Percentiles rank a stretch among this genome's conserved stretches.
Evolutionary conservation across 2,329 filamentous ascomycete genomes (phyloP).

Genomic region (Chaetomiaceae sp.): DNA sequence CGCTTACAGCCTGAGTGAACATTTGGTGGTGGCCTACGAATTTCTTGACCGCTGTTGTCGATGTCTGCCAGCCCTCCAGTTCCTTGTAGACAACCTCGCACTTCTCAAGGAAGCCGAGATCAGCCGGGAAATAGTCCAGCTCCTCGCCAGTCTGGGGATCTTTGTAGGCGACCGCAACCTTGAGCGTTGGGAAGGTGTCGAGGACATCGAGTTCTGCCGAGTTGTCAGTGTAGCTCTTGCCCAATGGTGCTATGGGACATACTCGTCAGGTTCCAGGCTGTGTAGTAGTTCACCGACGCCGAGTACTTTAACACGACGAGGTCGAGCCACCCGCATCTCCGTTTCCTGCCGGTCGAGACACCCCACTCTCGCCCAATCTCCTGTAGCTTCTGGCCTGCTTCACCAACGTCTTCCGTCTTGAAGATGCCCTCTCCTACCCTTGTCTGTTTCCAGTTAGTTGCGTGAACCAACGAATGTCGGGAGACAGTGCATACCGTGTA

Average conservation of each 20-base stretch:
- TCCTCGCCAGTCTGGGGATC: slow-evolving; percentile 38
- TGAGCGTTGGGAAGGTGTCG: slow-evolving; percentile 67
- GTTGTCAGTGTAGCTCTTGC: slow-evolving; percentile 19
- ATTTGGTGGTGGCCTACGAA: slow-evolving; percentile 36
- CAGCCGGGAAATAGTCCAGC: slow-evolving; percentile 59
- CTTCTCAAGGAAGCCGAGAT: slow-evolving; percentile 50
- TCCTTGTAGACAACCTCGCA: slow-evolving; percentile 63
- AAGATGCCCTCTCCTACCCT: slow-evolving; percentile 58
- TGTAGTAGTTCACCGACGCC: slow-evolving; percentile 59
- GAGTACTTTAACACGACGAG: slow-evolving; percentile 64
- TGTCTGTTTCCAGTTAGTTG: slow-evolving; percentile 47
- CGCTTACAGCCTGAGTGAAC: background rate
- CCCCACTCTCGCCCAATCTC: slow-evolving; percentile 41
- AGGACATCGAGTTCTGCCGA: slow-evolving; percentile 55
- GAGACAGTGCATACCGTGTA: slow-evolving; percentile 35
- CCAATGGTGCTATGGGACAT: background rate
- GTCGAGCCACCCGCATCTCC: slow-evolving; percentile 57
- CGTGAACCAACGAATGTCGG: background rate
- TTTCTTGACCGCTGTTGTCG: slow-evolving; percentile 53
- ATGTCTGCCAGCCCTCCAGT: slow-evolving; percentile 61
- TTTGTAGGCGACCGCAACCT: slow-evolving; percentile 67
- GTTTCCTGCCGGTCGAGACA: slow-evolving; percentile 50
- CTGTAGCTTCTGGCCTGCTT: slow-evolving; percentile 42
- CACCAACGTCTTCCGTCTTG: slow-evolving; percentile 52
- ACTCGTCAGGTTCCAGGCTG: slow-evolving; percentile 51